Evolutionary conservation across 495 filamentous ascomycete genomes (phyloP), one percentile per base, ranked within the genome.

Genomic region (Lepraria neglecta): DNA sequence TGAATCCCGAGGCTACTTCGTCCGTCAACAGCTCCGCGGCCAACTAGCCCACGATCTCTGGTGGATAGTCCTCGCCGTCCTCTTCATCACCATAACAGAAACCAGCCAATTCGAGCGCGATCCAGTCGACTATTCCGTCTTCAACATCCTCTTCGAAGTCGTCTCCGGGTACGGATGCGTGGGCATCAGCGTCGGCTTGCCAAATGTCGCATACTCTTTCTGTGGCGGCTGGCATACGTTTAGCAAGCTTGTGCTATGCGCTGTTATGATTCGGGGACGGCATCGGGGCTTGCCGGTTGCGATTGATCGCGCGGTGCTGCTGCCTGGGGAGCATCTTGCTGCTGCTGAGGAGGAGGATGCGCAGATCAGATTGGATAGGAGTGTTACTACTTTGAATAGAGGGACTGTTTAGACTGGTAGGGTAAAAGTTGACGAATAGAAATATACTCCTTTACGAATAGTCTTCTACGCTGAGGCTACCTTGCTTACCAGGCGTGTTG

Each of bases 41-140:
- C 89, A 95, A 68, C 82, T 95, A 10, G 85, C 88, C 40, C 89
- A 95, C 72, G 91, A 96, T 67, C 72, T 92, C 4, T 95, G 90
- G 90, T 92, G 85, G 84, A 81, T 96, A 15, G 84, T 86, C 0
- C 71, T 90, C 3, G 88, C 89, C 4, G 76, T 86, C 5, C 74
- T 90, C 24, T 76, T 90, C 61, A 91, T 96, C 67, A 77, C 83
- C 52, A 86, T 87, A 63, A 85, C 87, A 59, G 90, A 95, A 68
- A 82, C 83, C 3, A 73, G 74, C 54, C 78, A 88, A 63, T 91
- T 87, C 70, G 76, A 80, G 11, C 67, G 71, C 27, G 78, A 91
- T 57, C 90, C 90, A 0, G 76, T 86, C 19, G 78, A 78, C 1
- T 92, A 84, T 74, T 86, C 83, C 54, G 84, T 90, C 19, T 95